Evolutionary conservation across 306 rosid species (phyloP).

Genomic region (Vigna reflexopilosa): DNA sequence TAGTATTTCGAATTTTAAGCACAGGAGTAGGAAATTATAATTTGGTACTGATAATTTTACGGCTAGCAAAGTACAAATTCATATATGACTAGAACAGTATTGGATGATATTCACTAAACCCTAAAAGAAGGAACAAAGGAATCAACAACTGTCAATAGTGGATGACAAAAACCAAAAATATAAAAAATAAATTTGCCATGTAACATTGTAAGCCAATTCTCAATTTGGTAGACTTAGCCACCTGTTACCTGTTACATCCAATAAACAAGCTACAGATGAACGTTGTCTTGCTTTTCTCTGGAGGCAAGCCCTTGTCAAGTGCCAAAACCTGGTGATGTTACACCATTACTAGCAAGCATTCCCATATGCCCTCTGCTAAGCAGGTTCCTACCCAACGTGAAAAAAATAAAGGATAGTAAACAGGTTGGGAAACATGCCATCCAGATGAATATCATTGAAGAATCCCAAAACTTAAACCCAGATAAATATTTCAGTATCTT

Average conservation of each 20-base stretch:
- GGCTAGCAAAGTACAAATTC: not conserved
- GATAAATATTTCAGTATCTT: constrained; percentile 30
- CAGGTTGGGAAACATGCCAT: constrained; percentile 19
- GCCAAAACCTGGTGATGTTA: constrained; percentile 24
- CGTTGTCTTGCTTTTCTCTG: constrained; percentile 29
- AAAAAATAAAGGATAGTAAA: not conserved
- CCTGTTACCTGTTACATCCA: constrained; percentile 3
- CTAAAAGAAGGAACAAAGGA: not conserved
- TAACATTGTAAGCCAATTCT: constrained; percentile 22
- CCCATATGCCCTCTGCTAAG: constrained; percentile 10
- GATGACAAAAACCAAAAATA: not conserved
- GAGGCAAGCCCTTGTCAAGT: not conserved
- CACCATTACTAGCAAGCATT: constrained; percentile 21
- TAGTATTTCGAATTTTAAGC: constrained; percentile 27
- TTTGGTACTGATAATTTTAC: not conserved
- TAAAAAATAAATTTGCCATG: constrained; percentile 6
- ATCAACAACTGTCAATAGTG: not conserved
- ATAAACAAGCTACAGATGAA: not conserved
- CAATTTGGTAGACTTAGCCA: constrained; percentile 22
- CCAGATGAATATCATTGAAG: constrained; percentile 1
- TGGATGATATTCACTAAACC: not conserved
- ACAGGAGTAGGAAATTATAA: not conserved
- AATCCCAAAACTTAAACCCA: constrained; percentile 1
- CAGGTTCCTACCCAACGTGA: constrained; percentile 7
- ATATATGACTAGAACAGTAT: not conserved